Evolutionary conservation across 148 eudicot genomes (phyloP), one percentile per base, ranked within the genome.

Genomic region (Cornus florida): DNA sequence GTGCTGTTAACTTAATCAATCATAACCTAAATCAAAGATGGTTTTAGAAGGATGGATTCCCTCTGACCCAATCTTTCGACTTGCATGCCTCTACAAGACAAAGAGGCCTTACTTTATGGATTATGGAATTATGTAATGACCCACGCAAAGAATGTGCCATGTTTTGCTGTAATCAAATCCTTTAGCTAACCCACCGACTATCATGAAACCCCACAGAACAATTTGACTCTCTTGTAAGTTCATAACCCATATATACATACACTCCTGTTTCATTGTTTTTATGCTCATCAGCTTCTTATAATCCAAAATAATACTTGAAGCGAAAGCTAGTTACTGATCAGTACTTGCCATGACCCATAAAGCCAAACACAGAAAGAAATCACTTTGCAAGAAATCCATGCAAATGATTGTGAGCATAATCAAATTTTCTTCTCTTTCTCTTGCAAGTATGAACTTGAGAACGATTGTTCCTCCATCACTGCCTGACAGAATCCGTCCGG

Each of bases 331-430:
- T 43, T 43, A 43, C 17, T 53, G 19, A 53, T 53, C 19, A 53
- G 12, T 53, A 53, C 1, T 16, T 53, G 59, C 70, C 38, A 67
- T 67, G 43, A 50, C 60, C 35, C 9, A 72, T 24, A 72, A 50
- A 19, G 75, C 32, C 75, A 67, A 39, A 13, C 79, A 77, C 24
- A 75, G 60, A 38, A 85, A 83, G 41, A 85, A 76, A 79, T 87
- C 90, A 67, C 83, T 87, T 20, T 87, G 90, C 75, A 90, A 87
- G 80, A 89, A 88, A 74, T 84, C 90, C 77, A 88, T 89, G 89
- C 79, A 88, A 22, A 79, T 91, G 69, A 67, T 89, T 19, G 82
- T 81, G 9, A 86, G 86, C 83, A 79, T 91, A 77, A 38, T 87
- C 43, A 91, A 82, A 75, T 73, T 91, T 46, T 85, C 91, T 8